A percentile compares a stretch with the other conserved stretches of the same genome.
Conservation (phyloP, 2,329 filamentous ascomycete genomes). For the Septoria linicola region DNA sequence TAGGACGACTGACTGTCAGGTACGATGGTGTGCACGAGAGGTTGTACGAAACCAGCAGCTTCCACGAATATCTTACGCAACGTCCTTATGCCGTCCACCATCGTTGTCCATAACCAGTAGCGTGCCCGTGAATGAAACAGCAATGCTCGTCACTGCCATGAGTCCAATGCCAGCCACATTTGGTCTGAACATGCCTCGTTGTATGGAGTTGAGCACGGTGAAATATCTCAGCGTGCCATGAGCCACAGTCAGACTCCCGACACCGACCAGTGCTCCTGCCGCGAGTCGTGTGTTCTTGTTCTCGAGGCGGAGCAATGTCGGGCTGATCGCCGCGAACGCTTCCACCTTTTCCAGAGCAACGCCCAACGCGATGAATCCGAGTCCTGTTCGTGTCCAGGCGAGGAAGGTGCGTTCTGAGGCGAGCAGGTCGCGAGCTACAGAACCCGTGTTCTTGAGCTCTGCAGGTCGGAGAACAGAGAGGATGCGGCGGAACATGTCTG, state of each 20-base stretch:
- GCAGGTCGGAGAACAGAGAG: slow-evolving; percentile 21
- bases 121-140: slow-evolving; percentile 34
- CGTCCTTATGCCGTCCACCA: slow-evolving; percentile 13
- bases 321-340: slow-evolving; percentile 34
- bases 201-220: slow-evolving; percentile 43
- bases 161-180: slow-evolving; percentile 35
- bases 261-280: slow-evolving; percentile 43
- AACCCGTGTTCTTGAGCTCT: slow-evolving; percentile 48
- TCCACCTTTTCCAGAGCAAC: slow-evolving; percentile 54
- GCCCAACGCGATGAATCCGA: slow-evolving; percentile 54
- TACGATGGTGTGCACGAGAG: no score
- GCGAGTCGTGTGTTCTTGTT: slow-evolving; percentile 35
- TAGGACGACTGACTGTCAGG: no score
- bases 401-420: slow-evolving; percentile 56
- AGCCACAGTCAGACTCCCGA: slow-evolving; percentile 48
- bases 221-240: slow-evolving; percentile 53
- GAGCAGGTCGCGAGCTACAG: slow-evolving; percentile 53
- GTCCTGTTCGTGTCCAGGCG: slow-evolving; percentile 53
- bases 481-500: slow-evolving; percentile 24
- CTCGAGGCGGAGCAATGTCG: slow-evolving; percentile 35
- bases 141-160: slow-evolving; percentile 34
- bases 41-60: no score
- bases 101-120: slow-evolving; percentile 34
- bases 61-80: no score
- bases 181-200: slow-evolving; percentile 47